Evolutionary conservation across 2,329 filamentous ascomycete species (phyloP), one percentile per base, ranked within the genome.

Genomic region (Ophiostoma novo-ulmi): DNA sequence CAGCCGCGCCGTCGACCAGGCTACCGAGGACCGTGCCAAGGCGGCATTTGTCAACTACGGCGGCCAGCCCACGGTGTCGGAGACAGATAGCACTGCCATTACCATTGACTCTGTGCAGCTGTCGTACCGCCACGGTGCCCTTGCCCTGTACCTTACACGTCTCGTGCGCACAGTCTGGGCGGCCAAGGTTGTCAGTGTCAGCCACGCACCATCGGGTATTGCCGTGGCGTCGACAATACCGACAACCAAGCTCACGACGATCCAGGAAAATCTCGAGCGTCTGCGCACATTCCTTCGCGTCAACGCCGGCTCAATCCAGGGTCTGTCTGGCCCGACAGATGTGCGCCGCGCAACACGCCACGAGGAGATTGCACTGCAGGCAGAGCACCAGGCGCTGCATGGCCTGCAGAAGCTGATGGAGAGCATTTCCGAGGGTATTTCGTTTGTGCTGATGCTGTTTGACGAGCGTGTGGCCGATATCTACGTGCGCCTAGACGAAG

Each of bases 381-480:
- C 93, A 17, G 95, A 99, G 79, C 94, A 99, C 78, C 92, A 96
- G 75, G 94, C 94, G 13, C 85, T 99, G 74, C 91, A 95, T 77
- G 93, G 93, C 1, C 82, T 99, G 67, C 88, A 97, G 73, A 89
- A 91, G 74, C 84, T 99, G 35, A 92, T 97, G 79, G 89, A 90
- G 70, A 93, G 93, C 78, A 95, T 97, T 55, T 94, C 95, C 8
- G 95, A 99, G 79, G 95, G 95, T 4, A 97, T 99, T 69, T 97
- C 94, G 0, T 99, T 99, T 76, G 93, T 97, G 4, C 85, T 94
- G 31, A 95, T 97, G 77, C 85, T 99, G 1, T 98, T 98, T 73
- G 94, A 98, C 74, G 94, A 99, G 82, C 89, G 91, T 13, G 89
- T 97, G 5, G 88, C 93, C 63, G 94, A 99, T 73, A 97, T 98